phyloP scores from a whole-genome alignment of 768 basidiomycete genomes.

The Lactarius trivialis region DNA sequence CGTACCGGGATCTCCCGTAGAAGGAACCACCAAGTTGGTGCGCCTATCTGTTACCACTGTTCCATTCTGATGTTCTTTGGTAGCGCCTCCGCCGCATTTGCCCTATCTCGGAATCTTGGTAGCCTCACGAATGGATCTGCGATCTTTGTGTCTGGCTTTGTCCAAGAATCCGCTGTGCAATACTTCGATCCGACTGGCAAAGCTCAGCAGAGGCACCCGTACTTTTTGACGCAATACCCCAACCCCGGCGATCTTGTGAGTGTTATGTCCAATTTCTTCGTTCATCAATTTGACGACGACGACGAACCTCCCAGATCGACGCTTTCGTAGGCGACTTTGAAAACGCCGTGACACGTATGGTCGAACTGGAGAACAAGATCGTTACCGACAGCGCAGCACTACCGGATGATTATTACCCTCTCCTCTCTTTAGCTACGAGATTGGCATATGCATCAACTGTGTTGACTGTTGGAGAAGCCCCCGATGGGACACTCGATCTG shows the following conservation, averaged over 20 bases:
- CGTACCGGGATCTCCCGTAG: background rate
- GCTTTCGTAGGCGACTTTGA: constrained; percentile 10
- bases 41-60: background rate
- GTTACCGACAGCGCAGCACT: background rate
- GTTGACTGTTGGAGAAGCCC: constrained; percentile 11
- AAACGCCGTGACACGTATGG: constrained; percentile 2
- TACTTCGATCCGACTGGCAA: constrained; percentile 6
- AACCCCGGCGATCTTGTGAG: constrained; percentile 1
- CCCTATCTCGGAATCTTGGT: constrained; percentile 4
- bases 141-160: constrained; percentile 11
- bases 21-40: constrained; percentile 7
- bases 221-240: constrained; percentile 4
- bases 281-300: background rate
- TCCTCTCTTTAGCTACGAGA: constrained; percentile 11
- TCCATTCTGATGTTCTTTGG: background rate
- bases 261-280: background rate
- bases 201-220: constrained; percentile 2
- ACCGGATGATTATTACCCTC: background rate
- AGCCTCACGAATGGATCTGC: background rate
- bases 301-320: constrained; percentile 2
- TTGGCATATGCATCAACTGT: constrained; percentile 14
- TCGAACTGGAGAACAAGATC: constrained; percentile 9
- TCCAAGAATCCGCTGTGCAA: constrained; percentile 13
- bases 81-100: constrained; percentile 8
- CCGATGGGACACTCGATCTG: constrained; percentile 1